Conservation (phyloP, 2,329 filamentous ascomycete genomes). For the Fusarium sp. region DNA sequence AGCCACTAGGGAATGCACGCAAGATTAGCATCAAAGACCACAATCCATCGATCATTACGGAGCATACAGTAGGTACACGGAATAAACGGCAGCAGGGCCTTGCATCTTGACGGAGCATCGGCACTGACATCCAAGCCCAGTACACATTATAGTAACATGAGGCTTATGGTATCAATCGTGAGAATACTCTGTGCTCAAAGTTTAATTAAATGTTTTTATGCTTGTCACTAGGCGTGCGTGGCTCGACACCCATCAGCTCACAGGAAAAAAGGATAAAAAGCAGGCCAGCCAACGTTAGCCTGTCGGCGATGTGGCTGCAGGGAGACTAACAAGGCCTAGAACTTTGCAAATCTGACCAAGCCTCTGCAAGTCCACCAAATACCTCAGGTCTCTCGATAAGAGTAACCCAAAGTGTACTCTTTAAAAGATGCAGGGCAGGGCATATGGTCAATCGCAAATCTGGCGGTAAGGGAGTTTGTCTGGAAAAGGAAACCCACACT, state of each 20-base stretch:
- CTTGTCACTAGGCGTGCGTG: constrained; percentile 13
- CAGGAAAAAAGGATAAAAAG: constrained; percentile 3
- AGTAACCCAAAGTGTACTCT: not conserved
- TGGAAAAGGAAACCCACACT: not conserved
- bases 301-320: constrained; percentile 12
- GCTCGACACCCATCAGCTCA: constrained; percentile 5
- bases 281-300: constrained; percentile 10
- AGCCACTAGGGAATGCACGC: constrained; percentile 28
- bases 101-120: not conserved
- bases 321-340: constrained; percentile 19
- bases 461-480: not conserved
- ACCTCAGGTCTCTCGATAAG: not conserved
- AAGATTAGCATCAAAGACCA: constrained; percentile 20
- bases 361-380: not conserved
- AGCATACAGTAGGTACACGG: not conserved
- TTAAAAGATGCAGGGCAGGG: constrained; percentile 5
- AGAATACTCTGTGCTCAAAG: not conserved
- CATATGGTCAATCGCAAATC: not conserved
- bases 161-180: not conserved
- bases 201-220: not conserved
- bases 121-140: constrained; percentile 5
- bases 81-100: constrained; percentile 5
- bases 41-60: not conserved
- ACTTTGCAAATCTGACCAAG: constrained; percentile 6
- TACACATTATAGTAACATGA: constrained; percentile 5